These are phyloP conservation scores for Platismatia glauca DNA, from an alignment of 495 filamentous ascomycete genomes.

Conservation along the genomic window DNA sequence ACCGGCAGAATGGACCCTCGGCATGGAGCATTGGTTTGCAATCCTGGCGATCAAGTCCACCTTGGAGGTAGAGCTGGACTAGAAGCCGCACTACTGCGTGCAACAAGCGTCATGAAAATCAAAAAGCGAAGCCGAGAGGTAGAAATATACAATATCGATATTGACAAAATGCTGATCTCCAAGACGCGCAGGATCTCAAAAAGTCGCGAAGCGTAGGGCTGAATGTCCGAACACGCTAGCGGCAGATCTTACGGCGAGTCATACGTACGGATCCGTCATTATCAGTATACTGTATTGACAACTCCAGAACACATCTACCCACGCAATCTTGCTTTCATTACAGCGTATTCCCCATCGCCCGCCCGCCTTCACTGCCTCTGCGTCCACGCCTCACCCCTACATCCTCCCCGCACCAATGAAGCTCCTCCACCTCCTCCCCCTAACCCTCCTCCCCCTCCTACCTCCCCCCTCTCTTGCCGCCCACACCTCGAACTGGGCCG, in stretches of 20 bases:
- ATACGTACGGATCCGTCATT: not conserved
- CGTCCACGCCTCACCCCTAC: not conserved
- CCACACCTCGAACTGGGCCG: conserved; percentile 98
- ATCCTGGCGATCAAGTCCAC: not conserved
- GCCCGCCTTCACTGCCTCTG: not conserved
- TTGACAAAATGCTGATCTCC: not conserved
- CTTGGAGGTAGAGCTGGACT: not conserved
- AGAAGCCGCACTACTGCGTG: not conserved
- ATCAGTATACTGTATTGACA: not conserved
- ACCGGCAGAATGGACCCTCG: not conserved
- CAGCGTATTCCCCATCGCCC: too few relatives aligned
- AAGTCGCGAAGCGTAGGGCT: conserved; percentile 12
- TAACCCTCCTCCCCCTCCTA: conserved; percentile 41
- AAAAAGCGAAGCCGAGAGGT: not conserved
- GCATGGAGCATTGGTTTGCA: not conserved
- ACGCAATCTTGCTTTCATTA: too few relatives aligned
- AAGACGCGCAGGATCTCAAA: conserved; percentile 9
- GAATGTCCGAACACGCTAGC: not conserved
- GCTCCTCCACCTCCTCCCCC: conserved; percentile 30
- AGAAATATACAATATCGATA: not conserved
- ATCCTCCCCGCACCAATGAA: conserved; percentile 9
- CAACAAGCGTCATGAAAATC: not conserved
- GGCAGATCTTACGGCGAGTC: not conserved
- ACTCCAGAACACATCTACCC: too few relatives aligned
- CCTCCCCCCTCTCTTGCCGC: conserved; percentile 47